Percentiles rank a stretch among this genome's conserved stretches.
These are phyloP conservation scores for Vinca minor DNA, from an alignment of 257 asterid species.

Conservation along the genomic window DNA sequence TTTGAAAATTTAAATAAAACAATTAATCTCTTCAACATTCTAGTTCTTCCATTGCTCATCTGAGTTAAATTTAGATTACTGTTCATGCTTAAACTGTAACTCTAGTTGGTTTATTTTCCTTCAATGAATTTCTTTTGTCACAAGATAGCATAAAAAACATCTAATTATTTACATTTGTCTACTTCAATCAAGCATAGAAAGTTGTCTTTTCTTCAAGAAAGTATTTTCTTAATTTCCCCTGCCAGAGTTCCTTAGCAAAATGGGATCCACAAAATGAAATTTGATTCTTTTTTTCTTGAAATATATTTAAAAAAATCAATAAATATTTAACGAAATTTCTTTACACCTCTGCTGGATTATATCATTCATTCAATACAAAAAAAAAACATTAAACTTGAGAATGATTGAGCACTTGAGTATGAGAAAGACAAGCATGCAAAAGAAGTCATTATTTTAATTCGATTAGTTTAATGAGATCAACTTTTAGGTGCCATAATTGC, in stretches of 20 bases:
- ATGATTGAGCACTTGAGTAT: slow-evolving; percentile 3
- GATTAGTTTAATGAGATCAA: slow-evolving; percentile 9
- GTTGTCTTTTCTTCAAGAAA: neutral
- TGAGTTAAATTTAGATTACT: too few relatives aligned
- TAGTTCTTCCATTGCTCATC: too few relatives aligned
- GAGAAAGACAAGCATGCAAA: neutral
- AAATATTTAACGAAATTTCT: neutral
- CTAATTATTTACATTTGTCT: neutral
- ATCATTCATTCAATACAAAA: too few relatives aligned
- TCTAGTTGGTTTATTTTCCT: neutral
- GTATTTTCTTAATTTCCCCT: neutral
- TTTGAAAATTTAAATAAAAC: too few relatives aligned
- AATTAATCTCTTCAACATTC: too few relatives aligned
- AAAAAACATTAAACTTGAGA: neutral
- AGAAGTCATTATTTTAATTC: slow-evolving; percentile 1
- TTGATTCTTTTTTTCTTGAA: neutral
- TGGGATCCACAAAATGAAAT: neutral
- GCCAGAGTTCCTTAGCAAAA: neutral
- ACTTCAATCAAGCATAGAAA: neutral
- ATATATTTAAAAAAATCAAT: neutral
- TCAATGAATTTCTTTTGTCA: neutral
- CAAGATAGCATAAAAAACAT: neutral
- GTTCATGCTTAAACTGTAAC: too few relatives aligned
- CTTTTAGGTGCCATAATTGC: slow-evolving; percentile 75
- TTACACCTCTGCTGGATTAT: neutral